Conservation (phyloP, 2,329 filamentous ascomycete genomes). For the Aspergillus amoenus region DNA sequence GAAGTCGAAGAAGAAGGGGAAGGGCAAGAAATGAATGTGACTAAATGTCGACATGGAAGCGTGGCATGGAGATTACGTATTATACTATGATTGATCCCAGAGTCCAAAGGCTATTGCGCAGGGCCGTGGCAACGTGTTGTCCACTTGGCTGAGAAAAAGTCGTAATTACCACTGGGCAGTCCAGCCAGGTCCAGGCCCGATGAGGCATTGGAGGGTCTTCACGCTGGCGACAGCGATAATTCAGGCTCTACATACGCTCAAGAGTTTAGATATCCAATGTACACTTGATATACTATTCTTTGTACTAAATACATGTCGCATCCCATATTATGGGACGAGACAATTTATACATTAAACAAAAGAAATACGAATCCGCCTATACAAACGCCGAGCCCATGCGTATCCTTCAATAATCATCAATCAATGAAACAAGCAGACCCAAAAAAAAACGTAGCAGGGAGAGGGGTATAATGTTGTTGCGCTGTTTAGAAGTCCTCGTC, state of each 20-base stretch:
- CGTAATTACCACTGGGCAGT: background rate
- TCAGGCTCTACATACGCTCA: background rate
- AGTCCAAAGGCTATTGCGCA: background rate
- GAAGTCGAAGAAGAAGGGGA: constrained; percentile 62
- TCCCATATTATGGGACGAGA: constrained; percentile 14
- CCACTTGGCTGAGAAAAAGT: background rate
- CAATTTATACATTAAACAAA: constrained; percentile 16
- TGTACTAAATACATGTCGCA: constrained; percentile 18
- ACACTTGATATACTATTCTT: constrained; percentile 22
- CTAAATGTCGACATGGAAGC: background rate
- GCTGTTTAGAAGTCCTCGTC: constrained; percentile 89
- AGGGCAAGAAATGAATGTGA: constrained; percentile 63
- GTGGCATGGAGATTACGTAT: background rate
- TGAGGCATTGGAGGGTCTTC: background rate
- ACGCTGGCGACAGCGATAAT: background rate
- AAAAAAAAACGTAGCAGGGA: constrained; percentile 15
- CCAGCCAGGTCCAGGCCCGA: background rate
- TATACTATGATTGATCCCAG: background rate
- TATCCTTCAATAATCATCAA: constrained; percentile 30
- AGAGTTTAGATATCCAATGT: constrained; percentile 19
- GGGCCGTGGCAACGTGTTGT: background rate
- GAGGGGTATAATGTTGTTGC: constrained; percentile 22
- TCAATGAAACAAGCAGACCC: constrained; percentile 25
- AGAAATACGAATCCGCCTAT: constrained; percentile 18
- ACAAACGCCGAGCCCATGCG: constrained; percentile 37